These are phyloP conservation scores for Bruguiera parviflora DNA, from an alignment of 345 rosid genomes.

Conservation along the genomic window DNA sequence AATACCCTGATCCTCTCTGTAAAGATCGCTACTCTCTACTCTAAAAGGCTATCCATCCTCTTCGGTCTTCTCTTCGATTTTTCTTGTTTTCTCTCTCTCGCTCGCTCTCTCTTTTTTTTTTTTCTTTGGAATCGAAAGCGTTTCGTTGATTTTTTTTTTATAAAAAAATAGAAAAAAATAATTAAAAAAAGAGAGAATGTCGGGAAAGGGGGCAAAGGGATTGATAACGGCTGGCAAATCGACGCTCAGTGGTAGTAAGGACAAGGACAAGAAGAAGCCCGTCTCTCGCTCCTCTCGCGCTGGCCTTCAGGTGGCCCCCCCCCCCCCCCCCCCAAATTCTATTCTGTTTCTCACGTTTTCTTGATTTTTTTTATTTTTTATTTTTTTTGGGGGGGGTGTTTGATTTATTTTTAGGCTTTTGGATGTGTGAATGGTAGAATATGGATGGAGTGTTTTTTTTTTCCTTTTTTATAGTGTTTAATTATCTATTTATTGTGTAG, in stretches of 20 bases:
- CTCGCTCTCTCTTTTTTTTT: too few species aligned
- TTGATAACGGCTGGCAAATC: constrained; percentile 25
- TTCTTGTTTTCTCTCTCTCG: too few species aligned
- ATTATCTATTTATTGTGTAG: too few species aligned
- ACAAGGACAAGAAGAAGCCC: constrained; percentile 34
- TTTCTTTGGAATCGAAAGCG: too few species aligned
- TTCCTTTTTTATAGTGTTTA: too few species aligned
- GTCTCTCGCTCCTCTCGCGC: constrained; percentile 35
- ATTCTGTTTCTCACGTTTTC: not conserved
- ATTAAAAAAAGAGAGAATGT: constrained; percentile 8
- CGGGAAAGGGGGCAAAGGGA: constrained; percentile 34
- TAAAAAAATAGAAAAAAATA: not conserved
- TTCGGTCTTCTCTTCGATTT: not conserved
- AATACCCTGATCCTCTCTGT: too few species aligned
- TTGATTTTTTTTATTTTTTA: not conserved
- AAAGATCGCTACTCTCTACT: not conserved
- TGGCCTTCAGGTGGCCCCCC: constrained; percentile 26
- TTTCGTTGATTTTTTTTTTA: not conserved
- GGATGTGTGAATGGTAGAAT: too few species aligned
- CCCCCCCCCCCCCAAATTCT: not conserved
- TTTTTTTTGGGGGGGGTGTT: not conserved
- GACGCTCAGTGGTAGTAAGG: constrained; percentile 20
- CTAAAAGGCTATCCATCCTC: not conserved
- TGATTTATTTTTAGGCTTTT: too few species aligned
- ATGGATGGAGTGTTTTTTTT: too few species aligned